Conservation (phyloP, 108 stramenopile species). For the Skeletonema costatum region DNA sequence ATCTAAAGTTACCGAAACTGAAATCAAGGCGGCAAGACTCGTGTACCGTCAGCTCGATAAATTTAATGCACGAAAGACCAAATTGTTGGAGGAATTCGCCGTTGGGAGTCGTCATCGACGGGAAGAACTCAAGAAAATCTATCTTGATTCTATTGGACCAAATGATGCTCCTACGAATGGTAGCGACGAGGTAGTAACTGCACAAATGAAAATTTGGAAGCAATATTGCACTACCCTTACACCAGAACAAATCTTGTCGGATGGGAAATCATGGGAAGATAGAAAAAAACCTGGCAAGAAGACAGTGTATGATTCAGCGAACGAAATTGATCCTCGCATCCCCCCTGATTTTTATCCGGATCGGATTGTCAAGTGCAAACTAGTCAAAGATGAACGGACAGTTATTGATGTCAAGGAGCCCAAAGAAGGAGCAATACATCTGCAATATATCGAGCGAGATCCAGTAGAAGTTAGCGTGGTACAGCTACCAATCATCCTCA, state of each 20-base stretch:
- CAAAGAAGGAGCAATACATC: slow-evolving; percentile 12
- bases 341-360: slow-evolving; percentile 54
- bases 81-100: slow-evolving; percentile 10
- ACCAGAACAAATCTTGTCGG: slow-evolving; percentile 13
- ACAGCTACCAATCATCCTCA: background rate
- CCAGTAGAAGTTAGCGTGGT: background rate
- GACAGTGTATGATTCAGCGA: background rate
- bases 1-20: background rate
- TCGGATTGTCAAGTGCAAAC: slow-evolving; percentile 72
- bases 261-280: slow-evolving; percentile 9
- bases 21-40: background rate
- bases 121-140: slow-evolving; percentile 16
- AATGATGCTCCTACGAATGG: background rate
- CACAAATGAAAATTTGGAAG: slow-evolving; percentile 19
- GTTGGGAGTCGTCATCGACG: slow-evolving; percentile 20
- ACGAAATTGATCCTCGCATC: slow-evolving; percentile 9
- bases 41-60: background rate
- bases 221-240: slow-evolving; percentile 25
- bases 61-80: background rate
- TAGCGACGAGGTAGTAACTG: background rate
- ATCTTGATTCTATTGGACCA: background rate
- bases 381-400: slow-evolving; percentile 50
- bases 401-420: background rate
- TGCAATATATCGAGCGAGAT: background rate
- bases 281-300: background rate